Percentiles rank a stretch among this genome's conserved stretches.
Evolutionary conservation across 208 protist species (phyloP).

Genomic region (Trypanosoma lewisi): DNA sequence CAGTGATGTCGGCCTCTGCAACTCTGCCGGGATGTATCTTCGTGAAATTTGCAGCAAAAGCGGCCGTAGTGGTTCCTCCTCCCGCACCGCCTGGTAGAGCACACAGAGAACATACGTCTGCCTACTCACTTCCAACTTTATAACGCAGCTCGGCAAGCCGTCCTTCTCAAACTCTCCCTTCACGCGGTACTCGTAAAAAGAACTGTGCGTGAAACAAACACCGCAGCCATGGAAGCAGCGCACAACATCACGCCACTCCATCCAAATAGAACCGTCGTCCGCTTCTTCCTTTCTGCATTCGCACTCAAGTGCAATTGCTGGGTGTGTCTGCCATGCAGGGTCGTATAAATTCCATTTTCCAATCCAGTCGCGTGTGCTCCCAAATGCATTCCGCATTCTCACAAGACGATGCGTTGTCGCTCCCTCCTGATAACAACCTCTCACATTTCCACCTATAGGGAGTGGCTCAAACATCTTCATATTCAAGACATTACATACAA

Average conservation of each 20-base stretch:
- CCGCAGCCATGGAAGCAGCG: slow-evolving; percentile 65
- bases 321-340: not conserved
- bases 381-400: slow-evolving; percentile 8
- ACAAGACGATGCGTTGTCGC: not conserved
- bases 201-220: slow-evolving; percentile 66
- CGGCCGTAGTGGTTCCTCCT: not conserved
- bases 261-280: slow-evolving; percentile 68
- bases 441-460: not conserved
- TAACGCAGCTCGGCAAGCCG: not conserved
- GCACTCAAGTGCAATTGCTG: slow-evolving; percentile 1
- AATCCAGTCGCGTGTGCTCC: slow-evolving; percentile 1
- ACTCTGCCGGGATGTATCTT: not conserved
- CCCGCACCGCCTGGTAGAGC: slow-evolving; percentile 2
- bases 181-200: slow-evolving; percentile 67
- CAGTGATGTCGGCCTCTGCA: not conserved
- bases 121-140: slow-evolving; percentile 8
- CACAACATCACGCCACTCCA: slow-evolving; percentile 71
- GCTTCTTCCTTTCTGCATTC: slow-evolving; percentile 26
- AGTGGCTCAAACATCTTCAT: slow-evolving; percentile 15
- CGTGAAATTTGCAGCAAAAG: slow-evolving; percentile 11
- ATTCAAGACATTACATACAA: not conserved
- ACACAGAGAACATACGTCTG: not conserved
- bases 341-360: slow-evolving; percentile 2
- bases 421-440: not conserved
- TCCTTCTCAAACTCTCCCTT: slow-evolving; percentile 37